These are phyloP conservation scores for Papiliotrema laurentii DNA, from an alignment of 1,284 basidiomycete genomes.

Conservation along the genomic window DNA sequence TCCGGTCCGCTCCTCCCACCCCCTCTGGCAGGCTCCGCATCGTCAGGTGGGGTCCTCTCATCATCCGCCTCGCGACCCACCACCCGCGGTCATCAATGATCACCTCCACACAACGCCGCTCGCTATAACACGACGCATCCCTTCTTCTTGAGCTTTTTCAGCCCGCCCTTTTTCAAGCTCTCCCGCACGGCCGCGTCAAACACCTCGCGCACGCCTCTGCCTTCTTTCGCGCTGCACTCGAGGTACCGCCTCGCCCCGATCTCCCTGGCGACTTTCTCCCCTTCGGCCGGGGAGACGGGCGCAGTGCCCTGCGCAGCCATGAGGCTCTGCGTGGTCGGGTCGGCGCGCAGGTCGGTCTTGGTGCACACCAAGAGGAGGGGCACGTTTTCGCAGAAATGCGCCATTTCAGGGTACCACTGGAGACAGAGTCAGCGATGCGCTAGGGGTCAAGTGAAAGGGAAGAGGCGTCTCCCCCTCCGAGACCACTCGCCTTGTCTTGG, in stretches of 20 bases:
- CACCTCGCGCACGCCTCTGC: constrained; percentile 83
- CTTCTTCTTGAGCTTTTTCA: constrained; percentile 71
- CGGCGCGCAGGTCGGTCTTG: constrained; percentile 85
- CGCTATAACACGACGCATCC: constrained; percentile 71
- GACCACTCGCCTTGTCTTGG: constrained; percentile 59
- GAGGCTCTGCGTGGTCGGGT: constrained; percentile 85
- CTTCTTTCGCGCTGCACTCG: constrained; percentile 92
- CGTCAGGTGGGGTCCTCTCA: no score
- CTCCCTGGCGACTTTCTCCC: constrained; percentile 72
- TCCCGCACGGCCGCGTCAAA: constrained; percentile 86
- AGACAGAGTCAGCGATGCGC: background rate
- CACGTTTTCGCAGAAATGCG: constrained; percentile 92
- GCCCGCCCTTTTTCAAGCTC: constrained; percentile 61
- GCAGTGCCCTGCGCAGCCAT: constrained; percentile 84
- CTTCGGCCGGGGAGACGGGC: constrained; percentile 77
- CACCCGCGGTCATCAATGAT: no score
- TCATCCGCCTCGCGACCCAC: no score
- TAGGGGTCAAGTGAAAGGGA: background rate
- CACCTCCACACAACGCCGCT: no score
- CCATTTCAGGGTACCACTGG: constrained; percentile 96
- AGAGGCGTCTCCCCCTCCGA: background rate
- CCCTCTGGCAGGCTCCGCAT: no score
- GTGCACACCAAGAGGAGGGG: constrained; percentile 90
- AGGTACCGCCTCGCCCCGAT: constrained; percentile 87
- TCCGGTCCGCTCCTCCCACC: no score